phyloP scores from a whole-genome alignment of 345 rosid species.

The Eucalyptus marginata region DNA sequence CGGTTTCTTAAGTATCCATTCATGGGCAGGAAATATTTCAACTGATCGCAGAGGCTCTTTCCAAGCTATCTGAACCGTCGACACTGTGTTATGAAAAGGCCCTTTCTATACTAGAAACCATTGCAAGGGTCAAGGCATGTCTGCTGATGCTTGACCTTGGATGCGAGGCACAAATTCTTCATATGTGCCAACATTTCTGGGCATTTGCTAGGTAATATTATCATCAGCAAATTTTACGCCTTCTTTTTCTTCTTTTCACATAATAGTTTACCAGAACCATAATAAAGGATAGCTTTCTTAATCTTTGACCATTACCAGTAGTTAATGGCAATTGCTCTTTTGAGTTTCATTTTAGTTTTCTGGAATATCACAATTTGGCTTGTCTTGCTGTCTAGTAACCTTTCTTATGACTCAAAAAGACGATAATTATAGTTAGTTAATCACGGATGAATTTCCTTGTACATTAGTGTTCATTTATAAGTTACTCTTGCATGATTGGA shows the following conservation, averaged over 20 bases:
- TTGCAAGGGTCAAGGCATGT: neutral
- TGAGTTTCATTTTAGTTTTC: neutral
- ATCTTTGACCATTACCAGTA: neutral
- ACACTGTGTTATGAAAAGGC: constrained; percentile 24
- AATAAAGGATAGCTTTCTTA: neutral
- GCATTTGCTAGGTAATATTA: neutral
- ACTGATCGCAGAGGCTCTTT: constrained; percentile 39
- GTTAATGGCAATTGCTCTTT: neutral
- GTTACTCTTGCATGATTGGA: neutral
- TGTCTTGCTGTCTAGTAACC: neutral
- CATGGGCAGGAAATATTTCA: constrained; percentile 49
- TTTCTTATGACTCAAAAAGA: neutral
- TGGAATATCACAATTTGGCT: neutral
- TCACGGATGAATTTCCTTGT: neutral
- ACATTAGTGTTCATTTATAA: neutral
- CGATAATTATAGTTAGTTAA: neutral
- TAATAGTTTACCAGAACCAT: neutral
- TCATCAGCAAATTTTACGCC: neutral
- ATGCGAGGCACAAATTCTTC: neutral
- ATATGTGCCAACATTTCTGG: neutral
- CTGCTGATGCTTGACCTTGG: neutral
- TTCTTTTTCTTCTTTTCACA: neutral
- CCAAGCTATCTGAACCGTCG: constrained; percentile 34
- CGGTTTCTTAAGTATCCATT: neutral
- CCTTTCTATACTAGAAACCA: neutral